phyloP scores from a whole-genome alignment of 2,329 filamentous ascomycete species.

The Pseudogymnoascus sp. region DNA sequence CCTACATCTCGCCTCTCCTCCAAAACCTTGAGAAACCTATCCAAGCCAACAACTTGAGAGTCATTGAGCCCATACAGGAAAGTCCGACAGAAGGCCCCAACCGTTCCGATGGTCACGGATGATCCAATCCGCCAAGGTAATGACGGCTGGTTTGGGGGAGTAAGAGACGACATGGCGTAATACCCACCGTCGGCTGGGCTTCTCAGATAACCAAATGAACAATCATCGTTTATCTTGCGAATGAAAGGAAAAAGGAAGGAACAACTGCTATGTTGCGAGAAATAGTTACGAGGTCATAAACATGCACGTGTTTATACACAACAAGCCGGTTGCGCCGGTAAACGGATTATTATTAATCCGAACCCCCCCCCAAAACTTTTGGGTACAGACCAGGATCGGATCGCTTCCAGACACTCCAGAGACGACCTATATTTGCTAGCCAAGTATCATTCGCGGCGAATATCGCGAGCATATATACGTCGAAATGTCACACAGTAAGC shows the following conservation, averaged over 20 bases:
- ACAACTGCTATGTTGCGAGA: neutral
- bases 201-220: neutral
- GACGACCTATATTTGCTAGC: neutral
- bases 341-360: neutral
- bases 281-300: neutral
- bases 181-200: conserved; percentile 1
- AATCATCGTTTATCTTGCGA: neutral
- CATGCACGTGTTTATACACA: conserved; percentile 4
- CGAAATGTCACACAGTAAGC: conserved; percentile 44
- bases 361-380: neutral
- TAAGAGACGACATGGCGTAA: neutral
- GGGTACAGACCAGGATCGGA: neutral
- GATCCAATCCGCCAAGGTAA: conserved; percentile 65
- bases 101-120: conserved; percentile 63
- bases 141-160: conserved; percentile 38
- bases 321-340: neutral
- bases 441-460: neutral
- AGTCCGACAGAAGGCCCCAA: conserved; percentile 58
- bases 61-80: conserved; percentile 70
- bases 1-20: conserved; percentile 62
- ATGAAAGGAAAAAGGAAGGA: neutral
- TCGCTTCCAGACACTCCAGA: neutral
- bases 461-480: neutral
- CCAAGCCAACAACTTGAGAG: conserved; percentile 67
- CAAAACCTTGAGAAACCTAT: conserved; percentile 64